A percentile compares a stretch with the other conserved stretches of the same genome.
phyloP scores from a whole-genome alignment of 306 rosid species.

The Quercus gilva region DNA sequence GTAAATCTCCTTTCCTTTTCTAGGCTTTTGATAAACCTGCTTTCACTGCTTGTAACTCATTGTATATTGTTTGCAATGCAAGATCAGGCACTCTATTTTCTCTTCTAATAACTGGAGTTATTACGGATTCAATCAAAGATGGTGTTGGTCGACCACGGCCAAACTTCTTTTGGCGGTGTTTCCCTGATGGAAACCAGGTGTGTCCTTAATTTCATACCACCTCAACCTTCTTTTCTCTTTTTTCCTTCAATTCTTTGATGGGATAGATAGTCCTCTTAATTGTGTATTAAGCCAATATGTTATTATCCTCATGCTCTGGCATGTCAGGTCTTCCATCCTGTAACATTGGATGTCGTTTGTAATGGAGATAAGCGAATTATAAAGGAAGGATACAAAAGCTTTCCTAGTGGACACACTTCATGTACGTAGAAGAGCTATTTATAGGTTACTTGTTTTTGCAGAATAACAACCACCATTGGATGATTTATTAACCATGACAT shows the following conservation, averaged over 20 bases:
- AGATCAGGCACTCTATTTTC: conserved; percentile 79
- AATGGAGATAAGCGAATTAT: conserved; percentile 59
- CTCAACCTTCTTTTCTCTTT: not conserved
- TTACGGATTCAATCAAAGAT: conserved; percentile 93
- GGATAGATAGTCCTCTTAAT: not conserved
- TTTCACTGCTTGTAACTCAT: not conserved
- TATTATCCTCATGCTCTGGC: conserved; percentile 15
- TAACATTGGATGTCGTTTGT: conserved; percentile 59
- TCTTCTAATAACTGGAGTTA: conserved; percentile 69
- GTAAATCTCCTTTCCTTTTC: conserved; percentile 35
- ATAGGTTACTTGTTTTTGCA: too few relatives aligned
- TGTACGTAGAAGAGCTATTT: conserved; percentile 44
- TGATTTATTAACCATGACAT: too few relatives aligned
- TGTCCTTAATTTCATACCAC: conserved; percentile 19
- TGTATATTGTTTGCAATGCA: conserved; percentile 13
- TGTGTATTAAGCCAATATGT: conserved; percentile 13
- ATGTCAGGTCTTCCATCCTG: conserved; percentile 61
- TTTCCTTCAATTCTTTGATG: not conserved
- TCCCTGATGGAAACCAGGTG: conserved; percentile 86
- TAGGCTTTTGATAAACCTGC: not conserved
- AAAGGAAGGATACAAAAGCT: conserved; percentile 95
- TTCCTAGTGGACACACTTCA: conserved; percentile 95
- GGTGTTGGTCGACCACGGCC: conserved; percentile 96
- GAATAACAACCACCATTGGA: too few relatives aligned
- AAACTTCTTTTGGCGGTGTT: conserved; percentile 97